A percentile compares a stretch with the other conserved stretches of the same genome.
Conservation (phyloP, 2,329 filamentous ascomycete genomes). For the Botrytis aclada region DNA sequence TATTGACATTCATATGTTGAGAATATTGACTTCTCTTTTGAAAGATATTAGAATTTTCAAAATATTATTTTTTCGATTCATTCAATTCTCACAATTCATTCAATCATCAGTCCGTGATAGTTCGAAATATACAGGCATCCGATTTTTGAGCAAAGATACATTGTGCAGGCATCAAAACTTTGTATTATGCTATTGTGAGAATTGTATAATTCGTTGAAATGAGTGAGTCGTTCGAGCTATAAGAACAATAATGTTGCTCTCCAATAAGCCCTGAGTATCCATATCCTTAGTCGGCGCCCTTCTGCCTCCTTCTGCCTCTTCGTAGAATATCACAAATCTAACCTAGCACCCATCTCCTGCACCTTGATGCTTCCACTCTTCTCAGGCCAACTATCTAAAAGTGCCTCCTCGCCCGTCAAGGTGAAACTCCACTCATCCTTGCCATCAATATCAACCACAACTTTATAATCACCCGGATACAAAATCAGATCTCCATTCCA, state of each 20-base stretch:
- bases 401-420: slow-evolving; percentile 44
- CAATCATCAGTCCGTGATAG: background rate
- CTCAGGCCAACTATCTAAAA: slow-evolving; percentile 41
- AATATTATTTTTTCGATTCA: too few species aligned
- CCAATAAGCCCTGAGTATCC: background rate
- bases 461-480: slow-evolving; percentile 51
- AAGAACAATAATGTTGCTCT: background rate
- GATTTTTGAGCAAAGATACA: too few species aligned
- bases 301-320: background rate
- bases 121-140: background rate
- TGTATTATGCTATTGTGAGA: background rate
- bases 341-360: background rate
- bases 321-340: background rate
- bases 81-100: too few species aligned
- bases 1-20: too few species aligned
- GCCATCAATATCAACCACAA: slow-evolving; percentile 46
- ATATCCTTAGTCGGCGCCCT: background rate
- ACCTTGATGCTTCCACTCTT: background rate
- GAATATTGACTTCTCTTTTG: too few species aligned
- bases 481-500: slow-evolving; percentile 49
- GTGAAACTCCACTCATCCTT: slow-evolving; percentile 44
- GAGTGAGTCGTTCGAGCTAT: background rate
- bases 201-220: background rate
- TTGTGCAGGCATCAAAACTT: accelerated
- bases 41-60: too few species aligned